These are phyloP conservation scores for Ustilago sp. DNA, from an alignment of 1,284 basidiomycete species.

Conservation along the genomic window DNA sequence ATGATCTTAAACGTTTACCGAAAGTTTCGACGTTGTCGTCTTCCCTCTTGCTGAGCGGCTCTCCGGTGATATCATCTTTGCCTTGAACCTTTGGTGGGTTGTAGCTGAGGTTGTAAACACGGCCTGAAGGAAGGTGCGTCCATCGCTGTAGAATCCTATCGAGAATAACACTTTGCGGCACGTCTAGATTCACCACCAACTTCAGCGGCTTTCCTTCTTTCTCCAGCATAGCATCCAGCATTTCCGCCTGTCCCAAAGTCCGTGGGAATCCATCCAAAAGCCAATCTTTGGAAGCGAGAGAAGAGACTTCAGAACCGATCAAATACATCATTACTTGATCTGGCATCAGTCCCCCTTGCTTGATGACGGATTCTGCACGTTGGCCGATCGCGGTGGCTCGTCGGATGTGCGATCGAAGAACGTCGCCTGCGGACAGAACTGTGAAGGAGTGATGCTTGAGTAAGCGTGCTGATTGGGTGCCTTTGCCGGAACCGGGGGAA, in stretches of 20 bases:
- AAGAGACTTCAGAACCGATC: constrained; percentile 48
- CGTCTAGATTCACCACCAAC: constrained; percentile 89
- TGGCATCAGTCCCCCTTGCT: constrained; percentile 64
- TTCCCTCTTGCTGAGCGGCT: constrained; percentile 85
- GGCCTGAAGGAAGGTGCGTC: constrained; percentile 79
- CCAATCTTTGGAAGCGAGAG: constrained; percentile 76
- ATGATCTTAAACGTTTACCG: constrained; percentile 81
- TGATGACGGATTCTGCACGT: constrained; percentile 57
- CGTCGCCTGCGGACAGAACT: constrained; percentile 61
- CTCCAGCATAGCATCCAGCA: constrained; percentile 76
- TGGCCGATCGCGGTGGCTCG: constrained; percentile 56
- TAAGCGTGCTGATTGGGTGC: constrained; percentile 62
- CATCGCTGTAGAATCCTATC: constrained; percentile 79
- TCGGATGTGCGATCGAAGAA: constrained; percentile 62
- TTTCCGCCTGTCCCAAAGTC: constrained; percentile 86
- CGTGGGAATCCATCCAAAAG: constrained; percentile 96
- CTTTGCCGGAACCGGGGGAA: constrained; percentile 67
- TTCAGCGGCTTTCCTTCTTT: constrained; percentile 73
- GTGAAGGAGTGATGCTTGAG: constrained; percentile 46
- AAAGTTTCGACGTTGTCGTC: constrained; percentile 93
- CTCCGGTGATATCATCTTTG: constrained; percentile 90
- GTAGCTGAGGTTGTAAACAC: constrained; percentile 78
- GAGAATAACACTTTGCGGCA: constrained; percentile 89
- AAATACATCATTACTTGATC: constrained; percentile 67
- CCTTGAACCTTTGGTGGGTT: constrained; percentile 89